phyloP scores from a whole-genome alignment of 2,329 filamentous ascomycete genomes.

The Stemphylium lycopersici region DNA sequence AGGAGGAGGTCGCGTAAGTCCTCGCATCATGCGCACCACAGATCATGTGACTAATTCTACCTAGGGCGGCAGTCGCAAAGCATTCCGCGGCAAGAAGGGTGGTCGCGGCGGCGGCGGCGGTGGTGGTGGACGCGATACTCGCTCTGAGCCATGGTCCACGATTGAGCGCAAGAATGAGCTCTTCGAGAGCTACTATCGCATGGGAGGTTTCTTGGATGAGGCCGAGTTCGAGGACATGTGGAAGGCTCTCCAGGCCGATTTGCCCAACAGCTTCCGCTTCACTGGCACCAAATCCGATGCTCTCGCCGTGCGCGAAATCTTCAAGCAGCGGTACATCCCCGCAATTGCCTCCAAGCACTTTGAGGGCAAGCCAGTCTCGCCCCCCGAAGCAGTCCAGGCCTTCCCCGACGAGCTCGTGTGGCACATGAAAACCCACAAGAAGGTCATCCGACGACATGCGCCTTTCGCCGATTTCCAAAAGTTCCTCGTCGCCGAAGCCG shows the following conservation, averaged over 20 bases:
- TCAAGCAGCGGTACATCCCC: constrained; percentile 88
- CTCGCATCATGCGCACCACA: neutral
- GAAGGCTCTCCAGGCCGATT: constrained; percentile 78
- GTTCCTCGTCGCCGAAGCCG: constrained; percentile 96
- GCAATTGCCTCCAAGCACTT: constrained; percentile 83
- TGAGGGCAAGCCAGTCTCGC: constrained; percentile 81
- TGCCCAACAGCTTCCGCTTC: constrained; percentile 98
- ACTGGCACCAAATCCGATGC: constrained; percentile 95
- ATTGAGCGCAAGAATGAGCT: constrained; percentile 81
- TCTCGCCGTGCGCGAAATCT: constrained; percentile 85
- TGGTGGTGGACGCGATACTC: constrained; percentile 37
- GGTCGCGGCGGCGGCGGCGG: constrained; percentile 38
- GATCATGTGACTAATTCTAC: constrained; percentile 16
- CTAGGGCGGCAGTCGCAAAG: constrained; percentile 40
- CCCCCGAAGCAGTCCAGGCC: constrained; percentile 83
- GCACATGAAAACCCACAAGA: constrained; percentile 98
- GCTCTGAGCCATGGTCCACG: constrained; percentile 53
- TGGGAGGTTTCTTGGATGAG: constrained; percentile 73
- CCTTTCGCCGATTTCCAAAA: constrained; percentile 97
- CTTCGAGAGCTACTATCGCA: constrained; percentile 81
- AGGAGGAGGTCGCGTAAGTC: constrained; percentile 37
- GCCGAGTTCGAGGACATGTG: constrained; percentile 83
- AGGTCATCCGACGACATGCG: constrained; percentile 88
- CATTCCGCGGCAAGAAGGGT: constrained; percentile 39
- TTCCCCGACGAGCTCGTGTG: constrained; percentile 95